phyloP scores from a whole-genome alignment of 805 yeast species.

The Zygosaccharomyces kombuchaensis region DNA sequence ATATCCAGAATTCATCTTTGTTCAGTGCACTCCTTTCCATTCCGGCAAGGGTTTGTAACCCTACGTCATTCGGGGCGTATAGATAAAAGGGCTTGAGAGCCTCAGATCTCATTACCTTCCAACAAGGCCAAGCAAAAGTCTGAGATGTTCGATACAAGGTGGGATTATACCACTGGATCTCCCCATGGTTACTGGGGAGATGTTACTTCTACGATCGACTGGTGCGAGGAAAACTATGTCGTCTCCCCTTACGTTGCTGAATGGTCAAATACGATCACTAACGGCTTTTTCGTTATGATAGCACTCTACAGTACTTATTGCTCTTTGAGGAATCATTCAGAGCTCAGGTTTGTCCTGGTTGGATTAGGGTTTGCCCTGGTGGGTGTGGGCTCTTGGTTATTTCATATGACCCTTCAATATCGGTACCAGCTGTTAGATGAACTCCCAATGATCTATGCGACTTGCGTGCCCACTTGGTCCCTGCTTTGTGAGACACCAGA shows the following conservation, averaged over 20 bases:
- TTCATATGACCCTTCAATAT: constrained; percentile 92
- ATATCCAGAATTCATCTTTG: too few relatives aligned
- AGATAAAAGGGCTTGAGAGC: background rate
- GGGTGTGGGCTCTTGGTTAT: constrained; percentile 91
- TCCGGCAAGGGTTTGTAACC: background rate
- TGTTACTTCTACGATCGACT: constrained; percentile 92
- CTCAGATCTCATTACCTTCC: background rate
- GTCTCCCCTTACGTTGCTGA: constrained; percentile 85
- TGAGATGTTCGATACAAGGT: background rate
- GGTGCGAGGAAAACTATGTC: constrained; percentile 98
- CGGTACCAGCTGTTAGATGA: constrained; percentile 91
- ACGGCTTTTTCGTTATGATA: constrained; percentile 49
- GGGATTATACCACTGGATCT: constrained; percentile 48
- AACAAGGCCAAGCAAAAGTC: background rate
- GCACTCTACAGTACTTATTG: constrained; percentile 65
- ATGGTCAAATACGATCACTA: constrained; percentile 81
- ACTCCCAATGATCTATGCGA: constrained; percentile 96
- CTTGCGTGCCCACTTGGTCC: constrained; percentile 90
- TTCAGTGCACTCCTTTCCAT: too few relatives aligned
- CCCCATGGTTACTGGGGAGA: constrained; percentile 71
- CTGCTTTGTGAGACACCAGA: constrained; percentile 57
- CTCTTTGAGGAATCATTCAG: constrained; percentile 57
- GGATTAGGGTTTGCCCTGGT: constrained; percentile 81
- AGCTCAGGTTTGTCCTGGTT: constrained; percentile 63
- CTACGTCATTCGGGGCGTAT: background rate